phyloP scores from a whole-genome alignment of 257 asterid genomes.

The Agastache rugosa region DNA sequence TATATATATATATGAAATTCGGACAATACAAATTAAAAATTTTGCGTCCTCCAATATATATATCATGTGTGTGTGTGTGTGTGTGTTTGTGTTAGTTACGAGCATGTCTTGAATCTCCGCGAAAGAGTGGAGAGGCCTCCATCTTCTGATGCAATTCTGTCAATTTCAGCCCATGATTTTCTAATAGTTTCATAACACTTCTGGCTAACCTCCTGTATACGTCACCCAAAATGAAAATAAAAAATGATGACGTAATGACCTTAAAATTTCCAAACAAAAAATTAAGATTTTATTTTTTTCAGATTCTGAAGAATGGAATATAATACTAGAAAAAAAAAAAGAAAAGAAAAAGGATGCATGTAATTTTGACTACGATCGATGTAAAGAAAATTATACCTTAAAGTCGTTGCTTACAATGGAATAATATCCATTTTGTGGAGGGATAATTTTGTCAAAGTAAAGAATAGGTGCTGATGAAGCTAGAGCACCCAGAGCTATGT shows the following conservation, averaged over 20 bases:
- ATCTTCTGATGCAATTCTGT: conserved; percentile 52
- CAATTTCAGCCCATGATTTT: conserved; percentile 77
- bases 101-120: conserved; percentile 64
- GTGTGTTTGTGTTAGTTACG: conserved; percentile 41
- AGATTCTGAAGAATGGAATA: too few relatives aligned
- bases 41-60: too few relatives aligned
- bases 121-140: conserved; percentile 62
- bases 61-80: too few relatives aligned
- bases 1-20: too few relatives aligned
- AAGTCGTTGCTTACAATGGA: conserved; percentile 59
- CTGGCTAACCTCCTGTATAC: conserved; percentile 59
- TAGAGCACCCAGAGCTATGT: conserved; percentile 73
- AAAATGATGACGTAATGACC: too few relatives aligned
- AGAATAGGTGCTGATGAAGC: conserved; percentile 91
- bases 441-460: conserved; percentile 61
- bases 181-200: conserved; percentile 55
- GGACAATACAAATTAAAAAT: too few relatives aligned
- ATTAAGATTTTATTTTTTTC: too few relatives aligned
- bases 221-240: neutral
- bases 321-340: too few relatives aligned
- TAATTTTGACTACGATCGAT: neutral
- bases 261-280: neutral
- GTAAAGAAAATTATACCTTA: conserved; percentile 36
- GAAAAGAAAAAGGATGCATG: too few relatives aligned
- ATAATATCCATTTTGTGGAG: conserved; percentile 67